A percentile compares a stretch with the other conserved stretches of the same genome.
These are phyloP conservation scores for Stentor coeruleus DNA, from an alignment of 73 alveolate species.

Conservation along the genomic window DNA sequence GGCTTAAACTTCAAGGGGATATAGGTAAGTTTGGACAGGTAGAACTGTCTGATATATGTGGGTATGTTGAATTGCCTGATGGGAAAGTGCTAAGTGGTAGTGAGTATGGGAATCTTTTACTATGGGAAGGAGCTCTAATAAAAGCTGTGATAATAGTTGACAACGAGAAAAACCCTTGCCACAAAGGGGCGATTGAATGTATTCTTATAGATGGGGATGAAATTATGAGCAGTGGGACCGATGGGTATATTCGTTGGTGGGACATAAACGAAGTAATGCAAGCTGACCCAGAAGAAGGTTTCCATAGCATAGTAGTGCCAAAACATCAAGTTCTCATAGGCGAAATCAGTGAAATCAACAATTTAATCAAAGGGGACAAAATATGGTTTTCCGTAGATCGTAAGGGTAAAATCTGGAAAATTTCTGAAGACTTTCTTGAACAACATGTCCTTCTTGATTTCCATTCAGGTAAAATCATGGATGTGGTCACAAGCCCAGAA, in stretches of 20 bases:
- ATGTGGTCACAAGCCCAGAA: constrained; percentile 65
- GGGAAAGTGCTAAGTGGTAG: constrained; percentile 98
- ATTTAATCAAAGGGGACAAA: constrained; percentile 74
- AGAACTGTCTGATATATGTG: constrained; percentile 96
- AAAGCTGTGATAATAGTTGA: constrained; percentile 79
- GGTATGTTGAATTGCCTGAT: constrained; percentile 96
- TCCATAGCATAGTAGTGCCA: constrained; percentile 67
- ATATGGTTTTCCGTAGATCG: constrained; percentile 93
- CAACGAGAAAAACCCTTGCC: constrained; percentile 62
- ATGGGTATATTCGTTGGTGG: constrained; percentile 97
- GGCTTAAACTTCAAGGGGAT: constrained; percentile 98
- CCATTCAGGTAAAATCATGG: constrained; percentile 79
- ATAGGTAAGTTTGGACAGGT: constrained; percentile 98
- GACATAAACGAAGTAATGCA: constrained; percentile 79
- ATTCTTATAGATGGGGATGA: constrained; percentile 75
- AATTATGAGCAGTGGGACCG: constrained; percentile 91
- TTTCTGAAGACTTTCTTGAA: constrained; percentile 66
- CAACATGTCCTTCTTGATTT: constrained; percentile 66
- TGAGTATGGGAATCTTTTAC: constrained; percentile 96
- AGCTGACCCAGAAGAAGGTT: constrained; percentile 93
- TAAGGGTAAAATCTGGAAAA: constrained; percentile 85
- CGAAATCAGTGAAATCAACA: constrained; percentile 74
- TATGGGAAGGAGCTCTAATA: constrained; percentile 95
- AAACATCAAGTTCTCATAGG: constrained; percentile 63
- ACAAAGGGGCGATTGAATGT: constrained; percentile 78